Percentiles rank a stretch among this genome's conserved stretches.
Conservation (phyloP, 495 filamentous ascomycete species). For the Lasiosphaeria hispida region DNA sequence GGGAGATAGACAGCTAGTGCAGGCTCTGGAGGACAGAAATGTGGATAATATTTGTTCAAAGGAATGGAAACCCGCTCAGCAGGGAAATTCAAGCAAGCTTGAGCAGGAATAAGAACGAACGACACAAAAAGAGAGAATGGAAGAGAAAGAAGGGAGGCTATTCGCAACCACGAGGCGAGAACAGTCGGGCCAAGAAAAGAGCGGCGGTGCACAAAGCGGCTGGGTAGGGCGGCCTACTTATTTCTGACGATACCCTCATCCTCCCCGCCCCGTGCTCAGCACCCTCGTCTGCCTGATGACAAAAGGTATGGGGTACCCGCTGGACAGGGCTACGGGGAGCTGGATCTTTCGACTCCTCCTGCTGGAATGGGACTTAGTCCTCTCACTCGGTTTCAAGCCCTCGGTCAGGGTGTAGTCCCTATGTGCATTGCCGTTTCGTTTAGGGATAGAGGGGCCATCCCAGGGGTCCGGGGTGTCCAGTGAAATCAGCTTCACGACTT, state of each 20-base stretch:
- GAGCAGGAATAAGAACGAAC: constrained; percentile 8
- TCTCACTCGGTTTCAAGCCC: constrained; percentile 5
- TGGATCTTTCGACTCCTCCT: neutral
- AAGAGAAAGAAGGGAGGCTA: constrained; percentile 27
- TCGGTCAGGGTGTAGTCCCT: neutral
- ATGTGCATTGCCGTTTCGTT: constrained; percentile 3
- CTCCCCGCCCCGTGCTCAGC: neutral
- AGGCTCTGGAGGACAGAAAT: neutral
- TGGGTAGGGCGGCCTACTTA: neutral
- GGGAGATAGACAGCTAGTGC: constrained; percentile 9
- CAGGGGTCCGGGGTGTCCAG: neutral
- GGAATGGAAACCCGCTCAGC: constrained; percentile 36
- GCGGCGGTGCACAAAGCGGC: neutral
- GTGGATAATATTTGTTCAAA: constrained; percentile 12
- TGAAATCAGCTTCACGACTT: too few relatives aligned
- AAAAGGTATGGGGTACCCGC: neutral
- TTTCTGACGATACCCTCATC: neutral
- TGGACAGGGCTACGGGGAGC: too few relatives aligned
- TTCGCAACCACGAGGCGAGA: constrained; percentile 22
- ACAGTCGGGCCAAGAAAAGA: constrained; percentile 1
- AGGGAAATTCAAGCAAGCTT: constrained; percentile 17
- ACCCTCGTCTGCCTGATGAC: too few relatives aligned
- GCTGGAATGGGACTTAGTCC: neutral
- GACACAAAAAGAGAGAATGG: constrained; percentile 18
- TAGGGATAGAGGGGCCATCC: neutral